These are phyloP conservation scores for Trichophyton rubrum DNA, from an alignment of 2,329 filamentous ascomycete genomes.

Conservation along the genomic window DNA sequence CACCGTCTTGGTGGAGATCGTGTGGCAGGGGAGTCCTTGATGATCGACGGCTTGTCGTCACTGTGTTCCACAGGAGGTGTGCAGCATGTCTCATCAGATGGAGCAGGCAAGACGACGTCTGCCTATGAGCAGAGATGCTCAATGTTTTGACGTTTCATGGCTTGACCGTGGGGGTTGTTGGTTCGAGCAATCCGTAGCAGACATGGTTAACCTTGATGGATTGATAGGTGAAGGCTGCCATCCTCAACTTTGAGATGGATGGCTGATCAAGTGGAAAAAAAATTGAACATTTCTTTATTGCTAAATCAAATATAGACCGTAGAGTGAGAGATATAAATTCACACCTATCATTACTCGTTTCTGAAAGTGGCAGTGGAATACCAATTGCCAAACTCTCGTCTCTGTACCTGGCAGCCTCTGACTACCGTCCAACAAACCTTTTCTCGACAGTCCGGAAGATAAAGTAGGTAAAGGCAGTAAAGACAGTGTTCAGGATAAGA, in stretches of 20 bases:
- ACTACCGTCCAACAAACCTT: conserved; percentile 6
- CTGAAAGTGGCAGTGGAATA: no score
- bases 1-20: background rate
- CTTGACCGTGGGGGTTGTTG: background rate
- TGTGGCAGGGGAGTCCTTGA: background rate
- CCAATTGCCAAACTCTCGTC: background rate
- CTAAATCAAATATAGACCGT: no score
- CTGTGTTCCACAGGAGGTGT: background rate
- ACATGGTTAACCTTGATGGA: no score
- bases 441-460: conserved; percentile 2
- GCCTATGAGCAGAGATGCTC: background rate
- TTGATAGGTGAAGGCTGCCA: no score
- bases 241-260: no score
- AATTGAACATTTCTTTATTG: no score
- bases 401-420: background rate
- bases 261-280: no score
- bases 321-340: no score
- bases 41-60: background rate
- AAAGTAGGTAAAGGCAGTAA: conserved; percentile 1
- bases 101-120: background rate
- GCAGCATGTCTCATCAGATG: background rate
- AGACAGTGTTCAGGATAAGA: background rate
- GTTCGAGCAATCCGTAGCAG: background rate
- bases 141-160: background rate
- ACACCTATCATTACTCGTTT: no score